Base-by-base conservation (phyloP, 1,284 basidiomycete genomes). In the Hortiboletus rubellus region DNA sequence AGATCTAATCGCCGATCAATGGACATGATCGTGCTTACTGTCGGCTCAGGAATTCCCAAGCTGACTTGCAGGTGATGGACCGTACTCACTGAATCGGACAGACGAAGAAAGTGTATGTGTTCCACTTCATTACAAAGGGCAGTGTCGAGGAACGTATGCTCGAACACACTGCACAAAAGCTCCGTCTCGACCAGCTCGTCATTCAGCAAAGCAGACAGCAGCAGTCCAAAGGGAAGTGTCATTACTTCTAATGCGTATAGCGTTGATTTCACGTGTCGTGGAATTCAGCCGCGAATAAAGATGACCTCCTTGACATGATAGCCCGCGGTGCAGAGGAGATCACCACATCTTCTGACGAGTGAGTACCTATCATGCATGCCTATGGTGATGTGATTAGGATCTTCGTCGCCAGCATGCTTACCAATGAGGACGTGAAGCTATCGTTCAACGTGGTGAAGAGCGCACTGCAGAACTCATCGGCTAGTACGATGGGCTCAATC, bases 11-110 rank as follows among this genome's bases (percentile, higher is more conserved):
- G 7, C 15, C 41, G 37, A 18, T 51, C 6, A 22, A 27, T 48
- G 18, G 12, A 22, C 14, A 24, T 55, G 74, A 9, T 17, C 2
- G 24, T 66, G 59, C 27, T 45, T 24, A 65, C 49, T 53, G 34
- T 31, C 5, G 1, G 37, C 8, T 9, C 42, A 92, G 89, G 91
- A 99, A 99, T 74, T 96, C 96, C 1, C 96, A 99, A 76, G 96
- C 96, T 5, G 97, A 99, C 79, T 74, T 99, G 55, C 97, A 99
- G 73, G 97, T 97, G 8, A 98, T 99, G 97, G 96, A 99, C 72
- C 92, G 96, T 63, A 96, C 96, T 0, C 96, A 99, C 76, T 92
- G 96, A 65, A 98, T 99, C 61, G 96, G 96, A 3, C 97, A 98
- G 77, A 98, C 92, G 50, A 98, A 98, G 76, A 96, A 99, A 74